Base-by-base conservation (phyloP, 2,329 filamentous ascomycete species). In the Ploettnerulaceae sp. region DNA sequence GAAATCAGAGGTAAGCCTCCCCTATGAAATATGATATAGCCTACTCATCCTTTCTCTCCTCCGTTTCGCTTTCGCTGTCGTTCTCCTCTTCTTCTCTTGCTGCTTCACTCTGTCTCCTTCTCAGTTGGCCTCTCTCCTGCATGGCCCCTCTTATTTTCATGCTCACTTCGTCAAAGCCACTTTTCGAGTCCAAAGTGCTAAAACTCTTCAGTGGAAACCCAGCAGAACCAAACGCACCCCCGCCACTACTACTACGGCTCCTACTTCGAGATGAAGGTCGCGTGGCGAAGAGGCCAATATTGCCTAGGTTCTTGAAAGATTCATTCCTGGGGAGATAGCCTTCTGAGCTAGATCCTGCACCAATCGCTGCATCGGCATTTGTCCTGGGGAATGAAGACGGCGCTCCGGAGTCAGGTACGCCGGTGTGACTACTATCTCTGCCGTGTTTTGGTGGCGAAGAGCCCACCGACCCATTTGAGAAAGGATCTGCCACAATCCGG, bases 201-300 rank as follows among this genome's bases (percentile, higher is more conserved):
- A 95, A 86, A 2, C 75, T 78, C 59, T 81, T 81, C 51, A 91
- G 67, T 1, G 79, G 77, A 61, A 87, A 84, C 0, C 76, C 78
- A 3, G 71, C 70, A 14, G 74, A 76, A 3, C 81, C 78, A 46
- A 81, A 72, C 0, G 78, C 75, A 20, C 79, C 79, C 31, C 81
- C 79, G 51, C 76, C 78, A 52, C 82, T 87, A 64, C 84, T 76
- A 58, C 81, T 86, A 20, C 85, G 75, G 55, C 77, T 83, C 47
- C 82, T 77, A 41, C 78, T 83, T n/a, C 89, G 82, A 41, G 86
- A 94, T n/a, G 84, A 77, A 4, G 90, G 89, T 22, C 87, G 77
- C 12, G 88, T 93, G 2, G 90, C 89, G 69, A 97, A 98, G 68
- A 98, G 84, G 51, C 86, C 87, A 56, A 95, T 84, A 38, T 79